Conservation (phyloP, 176 grass and related monocot species). For the Juncus effusus region DNA sequence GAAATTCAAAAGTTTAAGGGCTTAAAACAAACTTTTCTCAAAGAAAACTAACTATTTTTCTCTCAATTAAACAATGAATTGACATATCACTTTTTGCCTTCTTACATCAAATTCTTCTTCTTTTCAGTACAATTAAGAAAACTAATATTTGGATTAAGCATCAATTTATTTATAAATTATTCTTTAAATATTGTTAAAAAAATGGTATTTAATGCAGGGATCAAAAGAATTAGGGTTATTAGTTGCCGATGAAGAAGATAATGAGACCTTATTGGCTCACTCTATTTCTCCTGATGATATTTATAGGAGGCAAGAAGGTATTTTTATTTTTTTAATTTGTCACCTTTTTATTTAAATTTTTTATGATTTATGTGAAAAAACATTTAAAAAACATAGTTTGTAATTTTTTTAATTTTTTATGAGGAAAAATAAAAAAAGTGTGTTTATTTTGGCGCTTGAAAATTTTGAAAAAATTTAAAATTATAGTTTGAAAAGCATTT, state of each 20-base stretch:
- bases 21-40: too few relatives aligned
- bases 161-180: too few relatives aligned
- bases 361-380: background rate
- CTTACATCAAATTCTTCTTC: too few relatives aligned
- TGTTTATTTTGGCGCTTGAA: background rate
- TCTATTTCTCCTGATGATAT: constrained; percentile 69
- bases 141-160: too few relatives aligned
- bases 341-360: constrained; percentile 9
- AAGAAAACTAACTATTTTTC: too few relatives aligned
- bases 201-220: constrained; percentile 42
- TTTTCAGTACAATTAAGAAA: too few relatives aligned
- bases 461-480: background rate
- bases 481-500: background rate
- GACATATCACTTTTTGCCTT: too few relatives aligned
- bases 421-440: constrained; percentile 8
- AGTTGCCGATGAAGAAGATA: constrained; percentile 70
- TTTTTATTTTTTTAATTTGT: constrained; percentile 22
- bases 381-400: too few relatives aligned
- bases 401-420: background rate
- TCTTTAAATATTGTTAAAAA: too few relatives aligned
- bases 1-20: too few relatives aligned
- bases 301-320: constrained; percentile 81
- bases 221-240: constrained; percentile 56
- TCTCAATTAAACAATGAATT: too few relatives aligned
- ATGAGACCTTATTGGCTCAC: constrained; percentile 56